Conservation (phyloP, 2,329 filamentous ascomycete genomes). For the Lecanicillium sp. region DNA sequence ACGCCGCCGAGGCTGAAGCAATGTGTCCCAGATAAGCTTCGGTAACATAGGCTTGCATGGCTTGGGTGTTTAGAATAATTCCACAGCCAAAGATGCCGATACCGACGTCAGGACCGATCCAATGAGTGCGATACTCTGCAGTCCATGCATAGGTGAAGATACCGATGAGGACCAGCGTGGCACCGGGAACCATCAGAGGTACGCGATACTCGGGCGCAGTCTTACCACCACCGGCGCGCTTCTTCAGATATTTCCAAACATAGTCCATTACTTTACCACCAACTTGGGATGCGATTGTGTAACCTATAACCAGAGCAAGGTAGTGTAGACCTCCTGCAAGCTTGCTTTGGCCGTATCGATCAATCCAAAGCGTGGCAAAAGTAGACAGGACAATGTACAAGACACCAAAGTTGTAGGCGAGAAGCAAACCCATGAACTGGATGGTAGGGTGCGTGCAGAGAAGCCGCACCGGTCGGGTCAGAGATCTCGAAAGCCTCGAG, state of each 20-base stretch:
- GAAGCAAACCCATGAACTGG: constrained; percentile 37
- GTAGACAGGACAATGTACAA: constrained; percentile 49
- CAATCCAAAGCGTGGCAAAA: constrained; percentile 42
- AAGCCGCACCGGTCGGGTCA: constrained; percentile 26
- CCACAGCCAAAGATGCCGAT: constrained; percentile 47
- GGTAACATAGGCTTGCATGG: constrained; percentile 43
- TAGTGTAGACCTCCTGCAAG: constrained; percentile 43
- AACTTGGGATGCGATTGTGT: constrained; percentile 29
- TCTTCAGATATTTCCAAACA: constrained; percentile 26
- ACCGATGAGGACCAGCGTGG: constrained; percentile 33
- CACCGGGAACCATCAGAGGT: constrained; percentile 48
- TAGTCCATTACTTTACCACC: constrained; percentile 33
- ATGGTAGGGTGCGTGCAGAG: constrained; percentile 40
- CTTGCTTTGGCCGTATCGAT: constrained; percentile 39
- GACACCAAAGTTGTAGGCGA: constrained; percentile 43
- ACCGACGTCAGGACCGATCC: constrained; percentile 54
- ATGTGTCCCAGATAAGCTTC: constrained; percentile 14
- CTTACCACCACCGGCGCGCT: constrained; percentile 1
- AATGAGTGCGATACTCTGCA: constrained; percentile 44
- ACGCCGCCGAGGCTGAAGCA: constrained; percentile 18
- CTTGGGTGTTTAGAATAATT: constrained; percentile 46
- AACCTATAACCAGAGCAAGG: constrained; percentile 42
- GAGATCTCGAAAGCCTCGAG: not conserved
- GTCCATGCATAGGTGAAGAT: constrained; percentile 37
- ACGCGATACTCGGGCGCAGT: constrained; percentile 41